Base-by-base conservation (phyloP, 192 early-diverging fungal genomes). In the Umbelopsis isabellina region DNA sequence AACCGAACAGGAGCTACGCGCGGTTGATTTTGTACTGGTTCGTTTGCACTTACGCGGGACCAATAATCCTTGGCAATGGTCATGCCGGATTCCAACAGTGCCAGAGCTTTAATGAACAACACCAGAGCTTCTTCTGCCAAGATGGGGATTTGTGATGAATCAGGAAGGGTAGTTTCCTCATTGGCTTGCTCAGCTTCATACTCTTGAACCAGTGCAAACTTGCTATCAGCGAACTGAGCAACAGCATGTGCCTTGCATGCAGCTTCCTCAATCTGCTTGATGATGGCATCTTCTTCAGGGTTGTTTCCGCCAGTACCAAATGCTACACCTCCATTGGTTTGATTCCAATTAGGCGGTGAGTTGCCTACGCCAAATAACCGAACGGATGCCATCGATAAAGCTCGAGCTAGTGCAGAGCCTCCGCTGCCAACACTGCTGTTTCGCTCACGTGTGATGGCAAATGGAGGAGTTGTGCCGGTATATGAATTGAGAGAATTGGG, bases 241-340 rank as follows among this genome's bases (percentile, higher is more conserved):
- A 94, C 87, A 0, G 91, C 88, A 79, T 87, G 80, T 0, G 89
- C 92, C 74, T 91, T 91, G 53, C 84, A 85, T 0, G 92, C 90
- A 55, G 89, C 77, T 7, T 86, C 87, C 65, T 94, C 89, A 73
- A 94, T 90, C 7, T 80, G 72, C 35, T 86, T 79, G 21, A 93
- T 78, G 0, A 85, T 83, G 12, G 80, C 69, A 49, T 84, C 85
- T 44, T 77, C 74, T n/a, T 65, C 66, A 1, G 66, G 65, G 50
- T 73, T 68, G 52, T n/a, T 69, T 11, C 20, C 30, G 25, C 27
- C 69, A 12, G 23, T 53, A 9, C 51, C 30, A 46, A 51, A 49
- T 48, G 46, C n/a, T 18, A 45, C n/a, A 47, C 47, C 45, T 45
- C 33, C 52, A 72, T 66, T 77, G 18, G 69, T 30, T 21, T 66